A percentile compares a stretch with the other conserved stretches of the same genome.
Evolutionary conservation across 2,329 filamentous ascomycete species (phyloP).

Genomic region (Botrytis pseudocinerea): DNA sequence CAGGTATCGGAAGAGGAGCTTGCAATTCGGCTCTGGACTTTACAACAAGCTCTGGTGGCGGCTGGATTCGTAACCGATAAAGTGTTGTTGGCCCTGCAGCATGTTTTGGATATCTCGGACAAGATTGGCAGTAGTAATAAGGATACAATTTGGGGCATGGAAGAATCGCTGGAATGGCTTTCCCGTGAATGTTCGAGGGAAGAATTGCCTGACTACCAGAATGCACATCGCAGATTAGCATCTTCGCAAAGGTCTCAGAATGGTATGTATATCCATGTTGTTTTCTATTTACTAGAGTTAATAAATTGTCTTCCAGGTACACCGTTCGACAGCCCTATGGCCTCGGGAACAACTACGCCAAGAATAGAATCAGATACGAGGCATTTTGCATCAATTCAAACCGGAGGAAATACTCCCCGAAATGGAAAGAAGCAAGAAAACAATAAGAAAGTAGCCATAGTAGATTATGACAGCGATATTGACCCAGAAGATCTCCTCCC

Average conservation of each 20-base stretch:
- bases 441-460: conserved; percentile 31
- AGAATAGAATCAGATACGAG: conserved; percentile 37
- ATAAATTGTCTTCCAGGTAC: conserved; percentile 34
- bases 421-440: conserved; percentile 29
- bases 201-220: conserved; percentile 72
- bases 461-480: conserved; percentile 67
- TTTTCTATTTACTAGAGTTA: conserved; percentile 10
- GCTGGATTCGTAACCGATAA: conserved; percentile 67
- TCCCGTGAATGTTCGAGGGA: conserved; percentile 70
- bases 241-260: conserved; percentile 35
- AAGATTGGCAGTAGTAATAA: conserved; percentile 58
- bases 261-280: conserved; percentile 32
- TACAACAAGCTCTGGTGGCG: conserved; percentile 70
- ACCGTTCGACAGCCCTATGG: conserved; percentile 37
- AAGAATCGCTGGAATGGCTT: conserved; percentile 88
- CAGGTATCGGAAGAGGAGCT: conserved; percentile 74
- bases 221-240: conserved; percentile 40
- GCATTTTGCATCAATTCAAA: conserved; percentile 30
- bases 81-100: conserved; percentile 63
- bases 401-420: conserved; percentile 22
- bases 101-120: conserved; percentile 66
- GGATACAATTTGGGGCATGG: conserved; percentile 78
- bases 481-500: conserved; percentile 75
- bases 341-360: conserved; percentile 40
- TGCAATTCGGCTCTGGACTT: conserved; percentile 77